These are phyloP conservation scores for Sordariomycetes sp. DNA, from an alignment of 2,329 filamentous ascomycete species.

Conservation along the genomic window DNA sequence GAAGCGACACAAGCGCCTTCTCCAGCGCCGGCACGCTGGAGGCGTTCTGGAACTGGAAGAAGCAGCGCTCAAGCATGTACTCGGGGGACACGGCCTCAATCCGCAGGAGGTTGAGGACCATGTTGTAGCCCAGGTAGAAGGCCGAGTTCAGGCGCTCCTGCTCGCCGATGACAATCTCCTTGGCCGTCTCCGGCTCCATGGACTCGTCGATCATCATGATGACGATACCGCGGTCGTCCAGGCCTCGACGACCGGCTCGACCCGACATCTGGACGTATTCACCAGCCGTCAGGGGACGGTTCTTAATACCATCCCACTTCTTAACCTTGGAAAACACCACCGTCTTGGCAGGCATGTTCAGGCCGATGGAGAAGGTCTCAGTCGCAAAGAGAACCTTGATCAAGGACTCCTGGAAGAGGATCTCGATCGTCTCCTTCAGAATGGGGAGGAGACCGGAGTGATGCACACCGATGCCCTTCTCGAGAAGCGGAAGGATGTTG, in stretches of 20 bases:
- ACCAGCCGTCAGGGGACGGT: conserved; percentile 79
- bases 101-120: conserved; percentile 92
- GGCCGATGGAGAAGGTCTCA: conserved; percentile 94
- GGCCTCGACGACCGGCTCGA: conserved; percentile 88
- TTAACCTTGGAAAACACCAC: conserved; percentile 97
- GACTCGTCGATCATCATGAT: conserved; percentile 99
- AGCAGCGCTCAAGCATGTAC: conserved; percentile 97
- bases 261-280: conserved; percentile 99
- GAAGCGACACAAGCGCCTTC: conserved; percentile 68
- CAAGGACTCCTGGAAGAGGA: conserved; percentile 92
- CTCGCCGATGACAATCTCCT: conserved; percentile 89
- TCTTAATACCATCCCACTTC: conserved; percentile 80
- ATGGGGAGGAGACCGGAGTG: conserved; percentile 93
- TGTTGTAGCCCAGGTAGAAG: conserved; percentile 97
- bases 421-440: conserved; percentile 96
- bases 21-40: conserved; percentile 77
- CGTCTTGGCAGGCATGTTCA: conserved; percentile 99
- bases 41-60: conserved; percentile 96
- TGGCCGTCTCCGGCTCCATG: conserved; percentile 89
- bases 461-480: conserved; percentile 91
- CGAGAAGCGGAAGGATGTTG: conserved; percentile 78
- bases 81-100: conserved; percentile 99
- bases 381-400: conserved; percentile 98
- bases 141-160: conserved; percentile 97
- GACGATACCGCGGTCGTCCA: conserved; percentile 95